A percentile compares a stretch with the other conserved stretches of the same genome.
phyloP scores from a whole-genome alignment of 371 early-diverging fungal species.

The Phascolomyces articulosus region DNA sequence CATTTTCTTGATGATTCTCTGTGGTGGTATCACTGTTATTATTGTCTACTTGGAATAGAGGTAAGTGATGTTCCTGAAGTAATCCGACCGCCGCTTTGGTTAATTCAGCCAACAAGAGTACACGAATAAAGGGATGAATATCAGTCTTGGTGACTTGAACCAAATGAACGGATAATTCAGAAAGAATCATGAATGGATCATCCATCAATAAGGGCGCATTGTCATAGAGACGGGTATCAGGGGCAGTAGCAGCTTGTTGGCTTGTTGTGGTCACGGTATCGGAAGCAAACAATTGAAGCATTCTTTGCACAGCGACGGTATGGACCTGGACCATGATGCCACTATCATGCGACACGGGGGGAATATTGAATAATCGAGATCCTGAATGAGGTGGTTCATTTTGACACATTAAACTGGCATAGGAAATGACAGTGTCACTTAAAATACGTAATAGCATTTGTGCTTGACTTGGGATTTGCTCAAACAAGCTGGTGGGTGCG shows the following conservation, averaged over 20 bases:
- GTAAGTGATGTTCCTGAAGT: constrained; percentile 11
- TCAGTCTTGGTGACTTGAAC: constrained; percentile 59
- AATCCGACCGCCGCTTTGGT: constrained; percentile 54
- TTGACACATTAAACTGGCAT: constrained; percentile 52
- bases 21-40: not conserved
- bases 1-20: constrained; percentile 15
- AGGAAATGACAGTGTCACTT: constrained; percentile 64
- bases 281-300: constrained; percentile 50
- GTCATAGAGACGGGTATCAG: constrained; percentile 25
- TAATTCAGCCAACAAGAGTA: constrained; percentile 68
- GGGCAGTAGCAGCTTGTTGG: constrained; percentile 14
- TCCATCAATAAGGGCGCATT: constrained; percentile 67
- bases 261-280: constrained; percentile 20
- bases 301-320: constrained; percentile 44
- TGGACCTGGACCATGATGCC: constrained; percentile 32
- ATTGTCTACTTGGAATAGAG: not conserved
- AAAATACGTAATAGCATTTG: constrained; percentile 67
- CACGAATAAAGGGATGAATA: constrained; percentile 66
- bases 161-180: constrained; percentile 61
- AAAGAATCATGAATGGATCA: constrained; percentile 70
- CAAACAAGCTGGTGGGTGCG: constrained; percentile 47
- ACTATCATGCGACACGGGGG: constrained; percentile 6
- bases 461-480: constrained; percentile 58
- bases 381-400: constrained; percentile 16
- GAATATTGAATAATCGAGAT: constrained; percentile 13